Evolutionary conservation across 148 eudicot species (phyloP).

Genomic region (Persicaria tinctoria): DNA sequence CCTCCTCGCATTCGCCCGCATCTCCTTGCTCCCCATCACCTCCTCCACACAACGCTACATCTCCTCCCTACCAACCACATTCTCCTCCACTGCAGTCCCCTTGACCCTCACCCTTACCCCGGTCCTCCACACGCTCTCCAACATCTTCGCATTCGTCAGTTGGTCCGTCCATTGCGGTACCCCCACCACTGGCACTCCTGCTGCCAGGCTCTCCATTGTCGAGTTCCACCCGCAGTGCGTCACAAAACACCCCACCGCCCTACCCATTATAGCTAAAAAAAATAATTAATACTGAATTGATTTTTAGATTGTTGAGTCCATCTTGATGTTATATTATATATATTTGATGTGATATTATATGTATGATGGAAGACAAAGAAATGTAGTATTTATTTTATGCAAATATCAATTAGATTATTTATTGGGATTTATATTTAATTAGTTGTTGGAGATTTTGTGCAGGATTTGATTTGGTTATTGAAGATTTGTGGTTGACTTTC

Average conservation of each 20-base stretch:
- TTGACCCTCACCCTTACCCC: constrained; percentile 38
- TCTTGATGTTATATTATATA: too few species aligned
- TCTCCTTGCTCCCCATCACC: constrained; percentile 33
- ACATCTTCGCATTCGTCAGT: constrained; percentile 43
- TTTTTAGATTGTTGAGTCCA: too few species aligned
- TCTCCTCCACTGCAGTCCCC: constrained; percentile 26
- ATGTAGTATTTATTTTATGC: too few species aligned
- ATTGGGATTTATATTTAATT: too few species aligned
- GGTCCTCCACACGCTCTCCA: constrained; percentile 48
- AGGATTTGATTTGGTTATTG: too few species aligned
- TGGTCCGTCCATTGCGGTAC: constrained; percentile 63
- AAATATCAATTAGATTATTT: too few species aligned
- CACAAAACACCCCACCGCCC: constrained; percentile 48
- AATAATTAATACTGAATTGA: too few species aligned
- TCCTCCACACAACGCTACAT: constrained; percentile 27
- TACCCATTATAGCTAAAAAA: background rate
- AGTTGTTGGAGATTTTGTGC: too few species aligned
- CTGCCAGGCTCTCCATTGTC: constrained; percentile 47
- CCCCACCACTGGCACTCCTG: constrained; percentile 49
- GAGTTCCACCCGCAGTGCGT: constrained; percentile 78
- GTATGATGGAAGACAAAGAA: too few species aligned
- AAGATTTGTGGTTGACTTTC: too few species aligned
- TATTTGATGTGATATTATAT: too few species aligned
- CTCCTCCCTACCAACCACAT: constrained; percentile 29
- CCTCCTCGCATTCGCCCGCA: constrained; percentile 24